Evolutionary conservation across 768 basidiomycete genomes (phyloP), one percentile per base, ranked within the genome.

Genomic region (Auricularia cornea): DNA sequence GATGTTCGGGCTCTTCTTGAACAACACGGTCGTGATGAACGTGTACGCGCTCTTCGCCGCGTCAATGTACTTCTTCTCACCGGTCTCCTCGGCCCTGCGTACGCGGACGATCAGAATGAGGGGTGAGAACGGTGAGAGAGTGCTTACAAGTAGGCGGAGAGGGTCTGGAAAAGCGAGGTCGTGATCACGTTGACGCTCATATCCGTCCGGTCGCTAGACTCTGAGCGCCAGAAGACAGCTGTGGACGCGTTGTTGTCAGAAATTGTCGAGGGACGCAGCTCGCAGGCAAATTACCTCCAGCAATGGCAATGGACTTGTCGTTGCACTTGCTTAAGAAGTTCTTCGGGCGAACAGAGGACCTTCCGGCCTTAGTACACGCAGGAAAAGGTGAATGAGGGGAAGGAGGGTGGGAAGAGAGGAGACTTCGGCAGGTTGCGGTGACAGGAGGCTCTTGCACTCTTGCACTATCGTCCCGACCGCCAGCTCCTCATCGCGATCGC

Each of bases 261-360:
- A n/a, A n/a, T n/a, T n/a, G n/a, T n/a, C n/a, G n/a, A n/a, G n/a
- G n/a, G n/a, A n/a, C n/a, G n/a, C n/a, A n/a, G n/a, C n/a, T 14
- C 35, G 8, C 35, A 38, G 16, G 12, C 51, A 52, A 8, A 8
- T 52, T n/a, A 28, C 80, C 81, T 3, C 83, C 82, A 4, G 78
- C 80, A 79, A 80, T 78, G 6, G 81, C 84, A 14, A 82, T 83
- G 14, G 80, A 77, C 81, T 80, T 66, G 61, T 78, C 80, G 29
- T 78, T 74, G 62, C 83, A 84, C 10, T 77, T 78, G 4, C 73
- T 72, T 41, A 72, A 68, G 33, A 83, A 67, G 3, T 70, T 68
- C 61, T 81, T 81, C 4, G 67, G 68, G 68, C 84, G 84, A 56
- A 74, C 72, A 1, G 81, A 75, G 3, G 74, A 72, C 18, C 59